Base-by-base conservation (phyloP, 2,329 filamentous ascomycete species). In the Fusarium sulawesiense region DNA sequence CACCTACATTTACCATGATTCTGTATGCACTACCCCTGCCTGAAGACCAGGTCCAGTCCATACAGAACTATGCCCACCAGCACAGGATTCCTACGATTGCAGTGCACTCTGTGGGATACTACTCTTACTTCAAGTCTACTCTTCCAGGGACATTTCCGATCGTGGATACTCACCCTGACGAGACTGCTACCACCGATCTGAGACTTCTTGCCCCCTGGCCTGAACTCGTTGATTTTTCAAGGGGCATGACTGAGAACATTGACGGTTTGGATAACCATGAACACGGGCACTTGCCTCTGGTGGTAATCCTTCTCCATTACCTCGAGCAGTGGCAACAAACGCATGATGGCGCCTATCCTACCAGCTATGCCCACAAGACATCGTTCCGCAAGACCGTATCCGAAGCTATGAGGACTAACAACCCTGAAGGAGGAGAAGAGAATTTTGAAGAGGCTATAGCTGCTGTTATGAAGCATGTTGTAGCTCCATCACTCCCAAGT, bases 361-460 rank as follows among this genome's bases (percentile, higher is more conserved):
- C 84, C 13, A 91, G 85, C 4, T 98, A 97, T 81, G 89, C 91
- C 68, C 93, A 98, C 69, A 99, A 99, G 83, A 90, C 86, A 10
- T 90, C 90, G 16, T 98, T 99, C 78, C 87, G 92, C 59, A 87
- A 90, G 29, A 80, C 91, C 14, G 88, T 99, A 2, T 84, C 89
- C 13, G 84, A 85, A 8, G 89, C 87, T 4, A 88, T 91, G 73
- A 88, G 94, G 73, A 92, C 84, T 53, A 83, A 91, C 72, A 97
- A 89, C 61, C 80, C 93, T 1, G 94, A 97, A 78, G 94, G 94
- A 47, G 93, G 92, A 60, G 96, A 99, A 77, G 96, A 99, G 82
- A 99, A 99, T 79, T 99, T 94, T 76, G 93, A 98, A 65, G 96
- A 99, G 80, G 97, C 96, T 6, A 89, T 91, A 47, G 90, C 89